These are phyloP conservation scores for Cercospora zeae-maydis DNA, from an alignment of 2,329 filamentous ascomycete species.

Conservation along the genomic window DNA sequence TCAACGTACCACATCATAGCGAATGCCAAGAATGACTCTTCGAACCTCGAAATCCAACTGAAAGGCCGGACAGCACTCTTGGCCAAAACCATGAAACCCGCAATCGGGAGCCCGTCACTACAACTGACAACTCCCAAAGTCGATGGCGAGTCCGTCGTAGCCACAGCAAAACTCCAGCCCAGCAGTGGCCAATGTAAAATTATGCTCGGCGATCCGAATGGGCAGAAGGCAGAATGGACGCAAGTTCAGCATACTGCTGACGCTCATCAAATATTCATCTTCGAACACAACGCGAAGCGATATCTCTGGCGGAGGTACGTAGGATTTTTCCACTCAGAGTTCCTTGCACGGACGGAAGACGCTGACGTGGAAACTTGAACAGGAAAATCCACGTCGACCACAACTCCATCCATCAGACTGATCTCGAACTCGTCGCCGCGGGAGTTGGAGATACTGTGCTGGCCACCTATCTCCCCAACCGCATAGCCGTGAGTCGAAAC, in stretches of 20 bases:
- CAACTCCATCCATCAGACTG: background rate
- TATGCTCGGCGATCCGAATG: background rate
- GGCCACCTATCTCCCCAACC: background rate
- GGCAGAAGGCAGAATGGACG: background rate
- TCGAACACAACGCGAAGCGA: background rate
- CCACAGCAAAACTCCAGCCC: background rate
- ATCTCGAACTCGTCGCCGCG: slow-evolving; percentile 1
- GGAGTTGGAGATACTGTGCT: background rate
- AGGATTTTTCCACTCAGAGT: no score
- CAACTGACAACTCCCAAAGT: slow-evolving; percentile 6
- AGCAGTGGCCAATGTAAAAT: slow-evolving; percentile 2
- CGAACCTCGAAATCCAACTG: background rate
- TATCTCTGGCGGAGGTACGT: slow-evolving; percentile 5
- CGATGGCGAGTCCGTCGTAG: slow-evolving; percentile 1
- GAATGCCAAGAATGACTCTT: background rate
- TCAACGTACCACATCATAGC: slow-evolving; percentile 8
- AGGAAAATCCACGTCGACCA: background rate
- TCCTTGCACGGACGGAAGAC: background rate
- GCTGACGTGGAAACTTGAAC: background rate
- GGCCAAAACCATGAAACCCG: background rate
- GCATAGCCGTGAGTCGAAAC: background rate
- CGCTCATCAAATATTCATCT: background rate
- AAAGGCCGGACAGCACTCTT: slow-evolving; percentile 6
- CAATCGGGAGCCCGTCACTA: background rate
- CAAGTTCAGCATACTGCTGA: background rate